Evolutionary conservation across 345 rosid species (phyloP), one percentile per base, ranked within the genome.

Genomic region (Citrus hindsii): DNA sequence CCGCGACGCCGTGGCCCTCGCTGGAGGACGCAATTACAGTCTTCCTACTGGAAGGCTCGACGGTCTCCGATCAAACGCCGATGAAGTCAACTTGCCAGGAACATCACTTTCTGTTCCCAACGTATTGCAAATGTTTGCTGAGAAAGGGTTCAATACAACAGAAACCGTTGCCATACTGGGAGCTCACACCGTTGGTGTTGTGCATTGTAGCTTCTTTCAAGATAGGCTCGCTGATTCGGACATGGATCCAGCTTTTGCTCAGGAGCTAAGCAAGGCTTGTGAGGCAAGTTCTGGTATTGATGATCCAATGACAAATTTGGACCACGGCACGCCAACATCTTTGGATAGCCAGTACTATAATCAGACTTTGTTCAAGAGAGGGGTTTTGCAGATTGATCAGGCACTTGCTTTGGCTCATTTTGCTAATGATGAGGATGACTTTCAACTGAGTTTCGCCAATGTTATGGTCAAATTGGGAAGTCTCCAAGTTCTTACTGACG

Each of bases 131-230:
- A 0, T 27, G 27, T 92, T 94, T 82, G 73, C 48, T 7, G 70
- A 80, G 13, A 88, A 82, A 79, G 90, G 89, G 0, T 77, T 92
- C 73, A 83, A 69, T 5, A 37, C 85, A 7, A 66, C 76, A 9
- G 96, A 92, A 3, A 89, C 89, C 93, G 92, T 87, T n/a, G 85
- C 92, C 53, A 94, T 91, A 25, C 78, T 92, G 46, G 96, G 96
- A 33, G 96, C 87, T 21, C 97, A 94, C 74, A 84, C 95, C 0
- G 92, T 92, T 24, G 97, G 94, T n/a, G 77, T 83, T 37, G 85
- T 84, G 2, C 96, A 88, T 48, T 94, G 97, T 53, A 80, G 85
- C 67, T 85, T 89, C 79, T 86, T 92, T 67, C 63, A 32, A 3
- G 93, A 88, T 65, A 79, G 97, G 46, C 81, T 90, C 14, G 87